These are phyloP conservation scores for Hygrophila difformis DNA, from an alignment of 257 asterid species.

Conservation along the genomic window DNA sequence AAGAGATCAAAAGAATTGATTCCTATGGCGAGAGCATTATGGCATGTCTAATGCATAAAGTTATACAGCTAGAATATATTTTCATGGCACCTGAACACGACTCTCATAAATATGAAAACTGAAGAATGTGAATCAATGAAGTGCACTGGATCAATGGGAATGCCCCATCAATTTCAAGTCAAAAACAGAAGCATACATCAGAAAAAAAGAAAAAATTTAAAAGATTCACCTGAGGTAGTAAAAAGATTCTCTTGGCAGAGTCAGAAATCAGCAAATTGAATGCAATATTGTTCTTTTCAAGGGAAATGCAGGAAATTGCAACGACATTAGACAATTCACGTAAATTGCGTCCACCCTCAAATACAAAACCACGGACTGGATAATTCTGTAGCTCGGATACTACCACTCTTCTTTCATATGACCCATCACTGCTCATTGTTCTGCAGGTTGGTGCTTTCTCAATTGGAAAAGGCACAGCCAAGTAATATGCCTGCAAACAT, in stretches of 20 bases:
- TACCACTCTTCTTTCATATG: constrained; percentile 27
- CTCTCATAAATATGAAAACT: too few relatives aligned
- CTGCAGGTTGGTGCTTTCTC: constrained; percentile 50
- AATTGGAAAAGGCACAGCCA: constrained; percentile 54
- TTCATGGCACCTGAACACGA: too few relatives aligned
- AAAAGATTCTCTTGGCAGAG: constrained; percentile 50
- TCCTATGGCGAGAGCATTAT: too few relatives aligned
- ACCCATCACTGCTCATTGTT: constrained; percentile 34
- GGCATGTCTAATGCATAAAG: too few relatives aligned
- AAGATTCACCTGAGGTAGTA: constrained; percentile 74
- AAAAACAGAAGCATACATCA: constrained; percentile 3
- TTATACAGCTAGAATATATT: too few relatives aligned
- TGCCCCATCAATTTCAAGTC: background rate
- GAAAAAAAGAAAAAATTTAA: constrained; percentile 2
- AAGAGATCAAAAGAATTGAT: too few relatives aligned
- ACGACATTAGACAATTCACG: constrained; percentile 39
- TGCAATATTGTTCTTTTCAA: constrained; percentile 51
- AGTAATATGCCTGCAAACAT: constrained; percentile 60
- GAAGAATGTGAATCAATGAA: too few relatives aligned
- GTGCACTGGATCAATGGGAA: too few relatives aligned
- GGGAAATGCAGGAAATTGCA: constrained; percentile 47
- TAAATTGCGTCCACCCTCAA: constrained; percentile 44
- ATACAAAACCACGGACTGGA: constrained; percentile 57
- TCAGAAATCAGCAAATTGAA: constrained; percentile 57
- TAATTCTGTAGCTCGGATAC: constrained; percentile 54